These are phyloP conservation scores for Elsinoe batatas DNA, from an alignment of 2,329 filamentous ascomycete species.

Conservation along the genomic window DNA sequence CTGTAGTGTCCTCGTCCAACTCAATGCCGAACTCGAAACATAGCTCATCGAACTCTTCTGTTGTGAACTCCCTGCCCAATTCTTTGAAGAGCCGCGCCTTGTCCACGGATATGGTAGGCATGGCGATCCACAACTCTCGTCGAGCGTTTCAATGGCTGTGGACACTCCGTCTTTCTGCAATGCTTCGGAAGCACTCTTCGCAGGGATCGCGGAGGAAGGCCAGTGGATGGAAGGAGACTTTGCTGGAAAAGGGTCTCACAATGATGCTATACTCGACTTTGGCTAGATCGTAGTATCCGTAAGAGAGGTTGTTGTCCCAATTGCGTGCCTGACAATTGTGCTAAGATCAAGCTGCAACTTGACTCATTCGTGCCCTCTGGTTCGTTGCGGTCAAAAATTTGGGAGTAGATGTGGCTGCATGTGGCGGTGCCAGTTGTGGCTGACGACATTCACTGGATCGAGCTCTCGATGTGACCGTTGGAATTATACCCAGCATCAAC, in stretches of 20 bases:
- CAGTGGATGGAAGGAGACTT: too few species aligned
- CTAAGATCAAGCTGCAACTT: not conserved
- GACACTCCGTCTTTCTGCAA: not conserved
- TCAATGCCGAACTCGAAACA: conserved; percentile 99
- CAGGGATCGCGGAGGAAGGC: too few species aligned
- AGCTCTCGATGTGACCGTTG: conserved; percentile 8
- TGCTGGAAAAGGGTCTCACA: too few species aligned
- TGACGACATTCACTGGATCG: conserved; percentile 5
- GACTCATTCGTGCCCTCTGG: not conserved
- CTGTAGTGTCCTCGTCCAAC: conserved; percentile 86
- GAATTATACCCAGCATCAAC: not conserved
- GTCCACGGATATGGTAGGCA: conserved; percentile 96
- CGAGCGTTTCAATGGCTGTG: not conserved
- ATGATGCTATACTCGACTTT: too few species aligned
- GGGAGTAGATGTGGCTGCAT: not conserved
- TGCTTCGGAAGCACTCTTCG: not conserved
- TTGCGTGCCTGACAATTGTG: not conserved
- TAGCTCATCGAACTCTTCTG: conserved; percentile 88
- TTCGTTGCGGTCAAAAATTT: conserved; percentile 1
- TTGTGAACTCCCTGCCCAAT: conserved; percentile 82
- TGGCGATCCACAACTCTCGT: conserved; percentile 36
- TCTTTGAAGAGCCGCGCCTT: conserved; percentile 93
- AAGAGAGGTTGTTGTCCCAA: too few species aligned
- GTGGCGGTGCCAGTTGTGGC: conserved; percentile 3
- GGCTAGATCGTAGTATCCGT: too few species aligned